These are phyloP conservation scores for Ustilago tritici DNA, from an alignment of 1,284 basidiomycete species.

Conservation along the genomic window DNA sequence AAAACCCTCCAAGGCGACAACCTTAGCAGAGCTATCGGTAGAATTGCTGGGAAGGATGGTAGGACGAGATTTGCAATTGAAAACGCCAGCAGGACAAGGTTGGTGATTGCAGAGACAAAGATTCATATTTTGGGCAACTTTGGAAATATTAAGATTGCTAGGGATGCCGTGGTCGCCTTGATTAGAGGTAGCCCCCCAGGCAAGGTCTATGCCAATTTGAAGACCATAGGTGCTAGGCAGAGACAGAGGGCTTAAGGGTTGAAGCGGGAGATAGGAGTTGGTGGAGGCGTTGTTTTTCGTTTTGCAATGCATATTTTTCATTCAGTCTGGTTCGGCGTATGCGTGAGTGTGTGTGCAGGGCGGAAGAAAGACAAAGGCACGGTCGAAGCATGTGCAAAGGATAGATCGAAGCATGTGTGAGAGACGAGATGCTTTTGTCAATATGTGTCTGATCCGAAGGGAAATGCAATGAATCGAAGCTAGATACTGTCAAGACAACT, in stretches of 20 bases:
- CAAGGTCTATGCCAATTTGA: slow-evolving; percentile 82
- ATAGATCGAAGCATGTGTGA: slow-evolving; percentile 2
- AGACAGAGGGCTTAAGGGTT: slow-evolving; percentile 78
- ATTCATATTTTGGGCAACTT: slow-evolving; percentile 94
- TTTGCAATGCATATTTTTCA: slow-evolving; percentile 7
- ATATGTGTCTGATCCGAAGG: background rate
- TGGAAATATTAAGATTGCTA: slow-evolving; percentile 96
- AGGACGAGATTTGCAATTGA: slow-evolving; percentile 99
- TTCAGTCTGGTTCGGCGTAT: background rate
- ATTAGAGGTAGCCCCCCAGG: slow-evolving; percentile 96
- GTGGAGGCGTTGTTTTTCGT: background rate
- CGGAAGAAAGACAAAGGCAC: background rate
- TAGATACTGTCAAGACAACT: too few species aligned
- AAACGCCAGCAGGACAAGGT: slow-evolving; percentile 93
- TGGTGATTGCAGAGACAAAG: slow-evolving; percentile 97
- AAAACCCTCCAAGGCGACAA: slow-evolving; percentile 98
- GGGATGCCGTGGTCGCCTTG: slow-evolving; percentile 93
- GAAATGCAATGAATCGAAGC: too few species aligned
- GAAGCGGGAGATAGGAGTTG: too few species aligned
- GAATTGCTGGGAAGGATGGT: slow-evolving; percentile 97
- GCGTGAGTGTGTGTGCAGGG: background rate
- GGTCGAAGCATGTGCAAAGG: background rate
- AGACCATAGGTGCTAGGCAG: slow-evolving; percentile 89
- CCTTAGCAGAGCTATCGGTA: slow-evolving; percentile 92
- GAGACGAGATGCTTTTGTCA: background rate